Percentiles rank a stretch among this genome's conserved stretches.
These are phyloP conservation scores for Saccharomycopsis fermentans DNA, from an alignment of 805 yeast genomes.

Conservation along the genomic window DNA sequence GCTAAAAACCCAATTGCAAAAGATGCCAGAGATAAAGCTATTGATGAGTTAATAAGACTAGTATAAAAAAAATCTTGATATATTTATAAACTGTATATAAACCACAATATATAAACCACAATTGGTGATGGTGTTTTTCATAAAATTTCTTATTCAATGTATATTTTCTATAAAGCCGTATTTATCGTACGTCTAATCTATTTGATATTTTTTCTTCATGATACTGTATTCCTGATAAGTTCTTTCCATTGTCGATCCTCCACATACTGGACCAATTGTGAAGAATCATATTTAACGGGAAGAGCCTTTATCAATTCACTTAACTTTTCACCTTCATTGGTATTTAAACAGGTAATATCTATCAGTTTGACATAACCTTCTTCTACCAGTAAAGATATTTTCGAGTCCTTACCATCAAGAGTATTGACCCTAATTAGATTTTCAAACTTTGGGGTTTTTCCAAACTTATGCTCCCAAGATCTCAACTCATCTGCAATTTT, in stretches of 20 bases:
- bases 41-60: slow-evolving; percentile 25
- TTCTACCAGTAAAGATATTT: slow-evolving; percentile 1
- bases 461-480: slow-evolving; percentile 50
- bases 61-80: neutral
- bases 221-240: neutral
- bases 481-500: slow-evolving; percentile 15
- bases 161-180: neutral
- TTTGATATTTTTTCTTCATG: neutral
- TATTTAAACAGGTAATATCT: neutral
- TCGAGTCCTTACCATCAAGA: slow-evolving; percentile 23
- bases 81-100: neutral
- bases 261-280: neutral
- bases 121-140: neutral
- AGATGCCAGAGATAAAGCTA: slow-evolving; percentile 34
- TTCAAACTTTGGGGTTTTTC: slow-evolving; percentile 65
- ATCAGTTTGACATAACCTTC: slow-evolving; percentile 1
- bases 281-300: neutral
- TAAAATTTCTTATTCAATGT: neutral
- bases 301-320: neutral
- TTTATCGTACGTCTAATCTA: neutral
- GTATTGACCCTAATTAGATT: slow-evolving; percentile 27
- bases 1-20: slow-evolving; percentile 53
- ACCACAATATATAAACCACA: too few species aligned
- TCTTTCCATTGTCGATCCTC: neutral
- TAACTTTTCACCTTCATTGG: neutral